Conservation (phyloP, 371 early-diverging fungal genomes). For the Mortierella sp. region DNA sequence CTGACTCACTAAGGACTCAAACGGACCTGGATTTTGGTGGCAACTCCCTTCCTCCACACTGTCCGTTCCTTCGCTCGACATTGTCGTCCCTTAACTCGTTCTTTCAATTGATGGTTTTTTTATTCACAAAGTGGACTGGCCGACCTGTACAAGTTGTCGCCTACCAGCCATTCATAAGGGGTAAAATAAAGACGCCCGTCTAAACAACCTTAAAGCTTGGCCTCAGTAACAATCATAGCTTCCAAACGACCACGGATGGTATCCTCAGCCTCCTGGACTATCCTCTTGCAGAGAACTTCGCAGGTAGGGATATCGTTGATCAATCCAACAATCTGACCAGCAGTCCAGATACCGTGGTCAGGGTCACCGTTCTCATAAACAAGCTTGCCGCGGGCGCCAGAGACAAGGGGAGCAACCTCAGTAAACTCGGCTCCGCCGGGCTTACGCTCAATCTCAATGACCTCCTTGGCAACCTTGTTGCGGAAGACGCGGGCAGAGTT, state of each 20-base stretch:
- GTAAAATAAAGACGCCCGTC: neutral
- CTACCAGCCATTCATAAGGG: neutral
- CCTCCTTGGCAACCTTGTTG: slow-evolving; percentile 78
- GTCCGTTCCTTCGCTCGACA: too few species aligned
- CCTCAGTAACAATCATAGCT: slow-evolving; percentile 35
- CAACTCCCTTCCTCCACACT: neutral
- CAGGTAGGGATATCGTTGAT: slow-evolving; percentile 87
- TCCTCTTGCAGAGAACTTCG: slow-evolving; percentile 69
- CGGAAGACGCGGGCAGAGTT: slow-evolving; percentile 86
- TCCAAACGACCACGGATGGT: slow-evolving; percentile 55
- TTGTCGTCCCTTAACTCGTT: too few species aligned
- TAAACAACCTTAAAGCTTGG: slow-evolving; percentile 34
- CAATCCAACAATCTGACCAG: slow-evolving; percentile 80
- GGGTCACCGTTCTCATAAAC: slow-evolving; percentile 79
- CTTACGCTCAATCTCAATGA: slow-evolving; percentile 73
- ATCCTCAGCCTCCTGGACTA: slow-evolving; percentile 69
- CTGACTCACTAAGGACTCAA: neutral
- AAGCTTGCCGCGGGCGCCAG: slow-evolving; percentile 78
- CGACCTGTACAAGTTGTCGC: slow-evolving; percentile 15
- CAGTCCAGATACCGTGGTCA: slow-evolving; percentile 84
- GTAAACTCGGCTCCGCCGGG: slow-evolving; percentile 72
- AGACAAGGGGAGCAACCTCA: slow-evolving; percentile 76
- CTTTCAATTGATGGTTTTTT: slow-evolving; percentile 7
- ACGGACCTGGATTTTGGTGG: neutral
- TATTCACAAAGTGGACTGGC: slow-evolving; percentile 1